These are phyloP conservation scores for Backusella sp. DNA, from an alignment of 192 early-diverging fungal species.

Conservation along the genomic window DNA sequence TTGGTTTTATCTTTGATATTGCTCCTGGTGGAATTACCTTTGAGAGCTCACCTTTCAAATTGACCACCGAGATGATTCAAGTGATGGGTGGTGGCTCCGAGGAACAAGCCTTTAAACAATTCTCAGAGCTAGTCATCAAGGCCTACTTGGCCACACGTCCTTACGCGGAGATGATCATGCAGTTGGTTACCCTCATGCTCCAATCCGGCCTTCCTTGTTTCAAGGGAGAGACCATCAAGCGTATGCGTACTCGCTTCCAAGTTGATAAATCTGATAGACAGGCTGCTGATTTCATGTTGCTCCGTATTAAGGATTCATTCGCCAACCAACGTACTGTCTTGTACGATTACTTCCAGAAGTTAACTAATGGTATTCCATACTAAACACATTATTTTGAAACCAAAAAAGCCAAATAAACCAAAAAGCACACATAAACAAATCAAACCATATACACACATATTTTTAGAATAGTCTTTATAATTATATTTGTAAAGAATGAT, in stretches of 20 bases:
- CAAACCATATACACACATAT: background rate
- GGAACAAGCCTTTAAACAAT: slow-evolving; percentile 81
- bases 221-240: slow-evolving; percentile 90
- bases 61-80: slow-evolving; percentile 95
- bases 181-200: slow-evolving; percentile 89
- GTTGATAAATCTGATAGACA: slow-evolving; percentile 83
- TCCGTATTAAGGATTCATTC: slow-evolving; percentile 85
- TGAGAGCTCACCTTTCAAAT: slow-evolving; percentile 96
- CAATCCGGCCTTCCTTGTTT: slow-evolving; percentile 98
- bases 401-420: background rate
- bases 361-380: slow-evolving; percentile 62
- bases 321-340: slow-evolving; percentile 88
- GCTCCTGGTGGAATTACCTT: slow-evolving; percentile 97
- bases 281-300: slow-evolving; percentile 95
- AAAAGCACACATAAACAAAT: background rate
- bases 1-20: slow-evolving; percentile 98
- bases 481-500: background rate
- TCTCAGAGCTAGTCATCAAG: slow-evolving; percentile 89
- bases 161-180: slow-evolving; percentile 88
- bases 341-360: slow-evolving; percentile 83
- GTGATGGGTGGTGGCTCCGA: slow-evolving; percentile 91
- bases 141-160: slow-evolving; percentile 89
- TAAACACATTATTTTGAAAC: background rate
- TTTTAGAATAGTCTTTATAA: background rate
- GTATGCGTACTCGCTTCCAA: slow-evolving; percentile 86